Base-by-base conservation (phyloP, 2,329 filamentous ascomycete genomes). In the Hirsutella rhossiliensis region DNA sequence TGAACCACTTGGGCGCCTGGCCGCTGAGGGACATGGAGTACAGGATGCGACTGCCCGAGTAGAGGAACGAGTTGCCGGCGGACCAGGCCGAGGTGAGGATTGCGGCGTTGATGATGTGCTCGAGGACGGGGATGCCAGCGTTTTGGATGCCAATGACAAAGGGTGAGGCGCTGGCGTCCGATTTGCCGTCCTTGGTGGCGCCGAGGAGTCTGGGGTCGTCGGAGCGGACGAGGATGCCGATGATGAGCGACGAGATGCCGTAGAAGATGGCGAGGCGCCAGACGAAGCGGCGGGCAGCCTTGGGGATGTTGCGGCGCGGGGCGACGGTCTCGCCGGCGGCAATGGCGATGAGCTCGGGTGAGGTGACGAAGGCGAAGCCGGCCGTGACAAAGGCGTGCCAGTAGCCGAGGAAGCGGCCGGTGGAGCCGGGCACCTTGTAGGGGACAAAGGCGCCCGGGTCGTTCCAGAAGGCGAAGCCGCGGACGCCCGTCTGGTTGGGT, bases 41-140 rank as follows among this genome's bases (percentile, higher is more conserved):
- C 9, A 88, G 67, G 18, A 87, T 77, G 56, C 84, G 77, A 37
- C 77, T 81, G 42, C 81, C 79, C 1, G 77, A 80, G 61, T 84
- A 84, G 43, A 78, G 66, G 65, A 76, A 77, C 0, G 75, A 73
- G 54, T 78, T 79, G 23, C 71, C 75, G 7, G 75, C 75, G 1
- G 75, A 78, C 69, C 75, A 77, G 2, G 80, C 81, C 6, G 78
- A 82, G 15, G 81, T 78, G 42, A 84, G 65, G 52, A 85, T 75
- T 18, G 75, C 78, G 30, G 72, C 80, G 55, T 86, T 85, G 64
- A 85, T 80, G 51, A 84, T 70, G 48, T 75, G 75, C 52, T 81
- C 76, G 2, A 86, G 70, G 1, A 69, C 73, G 2, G 65, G 62
- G 52, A 89, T 86, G 11, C 76, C 71, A 5, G 82, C 71, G 19